A percentile compares a stretch with the other conserved stretches of the same genome.
phyloP scores from a whole-genome alignment of 148 eudicot species.

The Polygonum aviculare region DNA sequence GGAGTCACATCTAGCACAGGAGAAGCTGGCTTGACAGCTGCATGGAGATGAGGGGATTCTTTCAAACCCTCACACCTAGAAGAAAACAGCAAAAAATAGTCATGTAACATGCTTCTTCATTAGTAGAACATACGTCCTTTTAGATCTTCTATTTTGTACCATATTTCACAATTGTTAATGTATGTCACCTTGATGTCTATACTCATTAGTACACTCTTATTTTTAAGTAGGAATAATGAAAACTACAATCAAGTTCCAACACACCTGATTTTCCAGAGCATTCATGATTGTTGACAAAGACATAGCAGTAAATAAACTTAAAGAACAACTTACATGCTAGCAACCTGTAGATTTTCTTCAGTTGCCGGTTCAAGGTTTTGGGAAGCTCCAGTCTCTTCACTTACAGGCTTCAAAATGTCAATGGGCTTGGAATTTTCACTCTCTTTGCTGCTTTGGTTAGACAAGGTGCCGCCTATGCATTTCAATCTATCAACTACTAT shows the following conservation, averaged over 20 bases:
- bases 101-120: constrained; percentile 6
- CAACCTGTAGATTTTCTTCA: constrained; percentile 23
- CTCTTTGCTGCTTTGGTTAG: constrained; percentile 14
- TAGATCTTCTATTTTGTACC: neutral
- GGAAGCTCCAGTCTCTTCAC: constrained; percentile 16
- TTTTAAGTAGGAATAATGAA: neutral
- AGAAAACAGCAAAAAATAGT: constrained; percentile 3
- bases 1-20: constrained; percentile 21
- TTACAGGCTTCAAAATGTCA: constrained; percentile 16
- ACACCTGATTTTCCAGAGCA: neutral
- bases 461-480: constrained; percentile 16
- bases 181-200: neutral
- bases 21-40: constrained; percentile 19
- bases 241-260: neutral
- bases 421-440: constrained; percentile 15
- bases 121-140: neutral
- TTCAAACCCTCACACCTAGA: constrained; percentile 32
- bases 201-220: neutral
- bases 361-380: constrained; percentile 12
- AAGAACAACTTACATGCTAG: constrained; percentile 37
- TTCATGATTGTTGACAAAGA: neutral
- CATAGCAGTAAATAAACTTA: neutral
- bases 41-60: constrained; percentile 22
- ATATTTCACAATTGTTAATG: neutral
- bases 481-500: constrained; percentile 18